These are phyloP conservation scores for Fusarium heterosporum DNA, from an alignment of 2,329 filamentous ascomycete genomes.

Conservation along the genomic window DNA sequence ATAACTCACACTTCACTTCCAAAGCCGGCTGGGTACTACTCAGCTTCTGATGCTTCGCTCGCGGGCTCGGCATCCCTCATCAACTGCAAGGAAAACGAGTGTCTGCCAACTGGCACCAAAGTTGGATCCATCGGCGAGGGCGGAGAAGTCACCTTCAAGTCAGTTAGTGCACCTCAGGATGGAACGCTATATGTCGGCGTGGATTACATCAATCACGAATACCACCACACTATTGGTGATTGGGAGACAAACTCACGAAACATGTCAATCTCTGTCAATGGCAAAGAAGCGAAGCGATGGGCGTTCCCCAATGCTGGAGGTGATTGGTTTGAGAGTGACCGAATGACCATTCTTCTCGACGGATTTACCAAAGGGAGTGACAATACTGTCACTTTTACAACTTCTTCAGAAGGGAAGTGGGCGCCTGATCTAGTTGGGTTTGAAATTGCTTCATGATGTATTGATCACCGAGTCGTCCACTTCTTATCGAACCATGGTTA, in stretches of 20 bases:
- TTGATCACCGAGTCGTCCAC: not conserved
- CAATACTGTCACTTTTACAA: conserved; percentile 54
- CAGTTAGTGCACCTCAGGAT: conserved; percentile 46
- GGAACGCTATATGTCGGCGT: conserved; percentile 58
- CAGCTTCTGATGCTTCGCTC: conserved; percentile 52
- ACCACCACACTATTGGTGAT: conserved; percentile 57
- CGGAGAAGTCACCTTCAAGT: conserved; percentile 53
- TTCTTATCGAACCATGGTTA: not conserved
- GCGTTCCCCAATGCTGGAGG: conserved; percentile 63
- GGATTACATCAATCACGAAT: conserved; percentile 66
- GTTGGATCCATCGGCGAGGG: conserved; percentile 53
- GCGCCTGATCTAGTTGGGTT: conserved; percentile 60
- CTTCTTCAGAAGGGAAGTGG: conserved; percentile 42
- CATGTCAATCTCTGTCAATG: conserved; percentile 62
- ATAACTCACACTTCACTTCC: conserved; percentile 44
- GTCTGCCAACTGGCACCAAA: conserved; percentile 58
- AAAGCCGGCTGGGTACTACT: conserved; percentile 53
- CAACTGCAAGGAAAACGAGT: conserved; percentile 54
- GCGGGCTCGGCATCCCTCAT: conserved; percentile 51
- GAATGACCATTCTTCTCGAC: conserved; percentile 57
- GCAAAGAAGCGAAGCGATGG: conserved; percentile 55
- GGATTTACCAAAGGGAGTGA: conserved; percentile 57
- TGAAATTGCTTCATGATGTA: conserved; percentile 37
- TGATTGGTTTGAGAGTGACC: conserved; percentile 63
- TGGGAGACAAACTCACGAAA: conserved; percentile 62